These are phyloP conservation scores for Ascoidea rubescens DNA, from an alignment of 805 yeast genomes.

Conservation along the genomic window DNA sequence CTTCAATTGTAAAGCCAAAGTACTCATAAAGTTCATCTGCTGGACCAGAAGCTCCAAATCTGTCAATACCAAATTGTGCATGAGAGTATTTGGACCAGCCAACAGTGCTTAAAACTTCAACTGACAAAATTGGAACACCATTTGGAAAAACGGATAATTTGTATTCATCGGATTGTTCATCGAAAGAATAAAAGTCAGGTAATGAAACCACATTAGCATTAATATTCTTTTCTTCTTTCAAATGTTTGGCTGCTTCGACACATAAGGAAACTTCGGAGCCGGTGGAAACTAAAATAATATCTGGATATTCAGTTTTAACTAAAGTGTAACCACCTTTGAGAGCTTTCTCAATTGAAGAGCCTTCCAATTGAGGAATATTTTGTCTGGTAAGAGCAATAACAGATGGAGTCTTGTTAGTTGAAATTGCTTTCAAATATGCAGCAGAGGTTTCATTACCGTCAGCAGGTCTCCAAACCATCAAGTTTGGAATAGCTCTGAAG, in stretches of 20 bases:
- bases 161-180: conserved; percentile 70
- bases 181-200: conserved; percentile 89
- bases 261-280: conserved; percentile 89
- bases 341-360: conserved; percentile 86
- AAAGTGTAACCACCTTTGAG: conserved; percentile 87
- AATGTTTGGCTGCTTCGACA: conserved; percentile 68
- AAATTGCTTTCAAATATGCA: conserved; percentile 57
- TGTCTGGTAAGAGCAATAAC: conserved; percentile 74
- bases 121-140: conserved; percentile 83
- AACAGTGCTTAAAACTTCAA: conserved; percentile 81
- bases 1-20: conserved; percentile 89
- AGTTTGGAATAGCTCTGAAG: conserved; percentile 73
- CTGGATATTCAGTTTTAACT: conserved; percentile 42
- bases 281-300: conserved; percentile 70
- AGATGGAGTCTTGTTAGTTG: conserved; percentile 52
- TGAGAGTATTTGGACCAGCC: conserved; percentile 96
- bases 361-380: conserved; percentile 85
- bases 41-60: conserved; percentile 95
- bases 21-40: conserved; percentile 67
- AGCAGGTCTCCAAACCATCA: conserved; percentile 85
- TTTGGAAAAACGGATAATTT: conserved; percentile 82
- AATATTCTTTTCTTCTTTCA: conserved; percentile 46
- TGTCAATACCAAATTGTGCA: conserved; percentile 89
- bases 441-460: conserved; percentile 85
- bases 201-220: conserved; percentile 77